phyloP scores from a whole-genome alignment of 345 rosid genomes.

The Capsella bursapastoris region DNA sequence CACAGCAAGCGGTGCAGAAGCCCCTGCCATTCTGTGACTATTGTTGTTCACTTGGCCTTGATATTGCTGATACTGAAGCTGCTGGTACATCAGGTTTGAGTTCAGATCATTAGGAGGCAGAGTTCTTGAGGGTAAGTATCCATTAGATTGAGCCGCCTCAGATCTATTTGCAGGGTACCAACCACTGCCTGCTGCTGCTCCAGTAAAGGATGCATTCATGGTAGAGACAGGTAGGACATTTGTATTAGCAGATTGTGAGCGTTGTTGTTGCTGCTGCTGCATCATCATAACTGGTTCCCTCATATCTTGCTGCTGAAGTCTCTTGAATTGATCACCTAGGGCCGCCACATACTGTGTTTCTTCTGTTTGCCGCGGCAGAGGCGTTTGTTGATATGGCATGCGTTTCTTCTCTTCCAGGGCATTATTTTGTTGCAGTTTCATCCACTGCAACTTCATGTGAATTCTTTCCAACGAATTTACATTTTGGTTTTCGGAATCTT shows the following conservation, averaged over 20 bases:
- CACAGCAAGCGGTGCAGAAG: conserved; percentile 51
- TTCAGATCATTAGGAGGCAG: conserved; percentile 47
- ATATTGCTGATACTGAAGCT: conserved; percentile 63
- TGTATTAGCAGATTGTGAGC: conserved; percentile 52
- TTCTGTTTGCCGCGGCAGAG: conserved; percentile 51
- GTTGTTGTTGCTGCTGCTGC: conserved; percentile 73
- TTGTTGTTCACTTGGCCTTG: conserved; percentile 54
- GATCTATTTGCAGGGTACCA: conserved; percentile 61
- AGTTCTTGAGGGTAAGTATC: conserved; percentile 55
- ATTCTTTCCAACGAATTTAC: conserved; percentile 59
- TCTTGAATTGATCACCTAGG: conserved; percentile 62
- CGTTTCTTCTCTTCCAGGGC: conserved; percentile 60
- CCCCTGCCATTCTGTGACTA: conserved; percentile 48
- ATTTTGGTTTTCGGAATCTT: conserved; percentile 53
- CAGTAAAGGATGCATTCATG: conserved; percentile 59
- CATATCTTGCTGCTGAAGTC: conserved; percentile 59
- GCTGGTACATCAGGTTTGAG: conserved; percentile 61
- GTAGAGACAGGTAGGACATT: conserved; percentile 58
- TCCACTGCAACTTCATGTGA: conserved; percentile 61
- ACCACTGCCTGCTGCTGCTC: conserved; percentile 49
- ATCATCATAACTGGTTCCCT: conserved; percentile 75
- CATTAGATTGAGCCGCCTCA: conserved; percentile 63
- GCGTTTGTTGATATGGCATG: conserved; percentile 56
- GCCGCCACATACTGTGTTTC: conserved; percentile 56
- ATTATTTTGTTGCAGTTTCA: conserved; percentile 60